Percentiles rank a stretch among this genome's conserved stretches.
phyloP scores from a whole-genome alignment of 1,284 basidiomycete genomes.

The Athelia sp. region DNA sequence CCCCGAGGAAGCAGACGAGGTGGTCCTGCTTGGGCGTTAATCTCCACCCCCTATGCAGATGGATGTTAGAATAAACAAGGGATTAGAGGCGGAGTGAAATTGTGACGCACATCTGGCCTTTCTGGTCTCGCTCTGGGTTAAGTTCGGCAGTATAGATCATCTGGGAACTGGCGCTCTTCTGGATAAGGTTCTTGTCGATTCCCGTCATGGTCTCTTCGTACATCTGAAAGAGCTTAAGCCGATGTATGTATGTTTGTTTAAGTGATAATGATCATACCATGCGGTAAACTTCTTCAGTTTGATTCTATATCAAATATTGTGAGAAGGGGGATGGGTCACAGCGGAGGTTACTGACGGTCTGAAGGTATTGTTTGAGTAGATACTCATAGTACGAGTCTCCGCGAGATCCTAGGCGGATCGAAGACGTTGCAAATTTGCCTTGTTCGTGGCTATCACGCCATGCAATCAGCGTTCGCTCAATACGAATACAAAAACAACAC shows the following conservation, averaged over 20 bases:
- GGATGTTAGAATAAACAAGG: constrained; percentile 8
- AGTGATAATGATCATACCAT: constrained; percentile 38
- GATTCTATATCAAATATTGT: constrained; percentile 40
- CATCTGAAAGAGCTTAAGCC: constrained; percentile 50
- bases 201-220: constrained; percentile 82
- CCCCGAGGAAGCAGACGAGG: constrained; percentile 92
- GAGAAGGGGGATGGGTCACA: not conserved
- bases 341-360: constrained; percentile 49
- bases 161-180: constrained; percentile 49
- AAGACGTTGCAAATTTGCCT: constrained; percentile 69
- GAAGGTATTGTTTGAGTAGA: constrained; percentile 77
- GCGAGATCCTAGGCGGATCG: constrained; percentile 87
- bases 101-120: constrained; percentile 45
- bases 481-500: constrained; percentile 14
- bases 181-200: constrained; percentile 74
- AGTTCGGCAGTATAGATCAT: constrained; percentile 85
- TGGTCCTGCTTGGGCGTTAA: constrained; percentile 90
- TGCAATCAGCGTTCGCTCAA: constrained; percentile 3
- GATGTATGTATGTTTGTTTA: constrained; percentile 1
- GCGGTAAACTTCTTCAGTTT: constrained; percentile 76
- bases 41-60: constrained; percentile 53
- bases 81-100: not conserved
- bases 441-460: constrained; percentile 43
- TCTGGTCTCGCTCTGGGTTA: constrained; percentile 42
- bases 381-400: constrained; percentile 97